These are phyloP conservation scores for Penicillium cosmopolitanum DNA, from an alignment of 495 filamentous ascomycete species.

Conservation along the genomic window DNA sequence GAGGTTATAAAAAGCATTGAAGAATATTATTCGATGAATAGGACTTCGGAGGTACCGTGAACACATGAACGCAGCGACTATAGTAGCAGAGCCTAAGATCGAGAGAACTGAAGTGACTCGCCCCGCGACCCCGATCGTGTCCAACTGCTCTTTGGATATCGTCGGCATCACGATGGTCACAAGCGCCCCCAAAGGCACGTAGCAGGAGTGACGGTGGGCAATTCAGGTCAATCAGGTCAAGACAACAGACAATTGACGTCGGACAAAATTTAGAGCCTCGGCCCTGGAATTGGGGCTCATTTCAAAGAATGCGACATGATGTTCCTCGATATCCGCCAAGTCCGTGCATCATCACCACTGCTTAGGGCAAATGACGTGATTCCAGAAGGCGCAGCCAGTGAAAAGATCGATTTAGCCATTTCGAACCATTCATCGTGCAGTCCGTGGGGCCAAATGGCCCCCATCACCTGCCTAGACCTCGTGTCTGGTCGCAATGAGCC, in stretches of 20 bases:
- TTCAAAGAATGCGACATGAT: background rate
- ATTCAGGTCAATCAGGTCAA: background rate
- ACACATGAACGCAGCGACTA: constrained; percentile 41
- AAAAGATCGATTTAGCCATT: background rate
- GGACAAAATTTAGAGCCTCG: background rate
- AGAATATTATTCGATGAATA: constrained; percentile 52
- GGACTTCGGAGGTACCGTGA: constrained; percentile 50
- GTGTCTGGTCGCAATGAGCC: background rate
- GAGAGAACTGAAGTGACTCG: constrained; percentile 45
- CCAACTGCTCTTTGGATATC: constrained; percentile 31
- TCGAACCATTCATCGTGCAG: background rate
- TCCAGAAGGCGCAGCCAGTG: constrained; percentile 1
- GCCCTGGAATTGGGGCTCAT: constrained; percentile 1
- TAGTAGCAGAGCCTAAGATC: constrained; percentile 40
- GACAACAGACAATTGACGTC: background rate
- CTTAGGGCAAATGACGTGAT: constrained; percentile 26
- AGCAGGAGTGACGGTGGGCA: background rate
- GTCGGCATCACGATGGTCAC: constrained; percentile 24
- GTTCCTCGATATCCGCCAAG: constrained; percentile 5
- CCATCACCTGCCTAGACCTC: background rate
- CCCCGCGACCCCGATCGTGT: constrained; percentile 35
- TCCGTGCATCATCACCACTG: constrained; percentile 14
- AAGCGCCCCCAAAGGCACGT: constrained; percentile 18
- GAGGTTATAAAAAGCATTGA: constrained; percentile 50
- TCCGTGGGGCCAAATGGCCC: background rate